Percentiles rank a stretch among this genome's conserved stretches.
Conservation (phyloP, 106 monocot genomes). For the Triglochin maritima region DNA sequence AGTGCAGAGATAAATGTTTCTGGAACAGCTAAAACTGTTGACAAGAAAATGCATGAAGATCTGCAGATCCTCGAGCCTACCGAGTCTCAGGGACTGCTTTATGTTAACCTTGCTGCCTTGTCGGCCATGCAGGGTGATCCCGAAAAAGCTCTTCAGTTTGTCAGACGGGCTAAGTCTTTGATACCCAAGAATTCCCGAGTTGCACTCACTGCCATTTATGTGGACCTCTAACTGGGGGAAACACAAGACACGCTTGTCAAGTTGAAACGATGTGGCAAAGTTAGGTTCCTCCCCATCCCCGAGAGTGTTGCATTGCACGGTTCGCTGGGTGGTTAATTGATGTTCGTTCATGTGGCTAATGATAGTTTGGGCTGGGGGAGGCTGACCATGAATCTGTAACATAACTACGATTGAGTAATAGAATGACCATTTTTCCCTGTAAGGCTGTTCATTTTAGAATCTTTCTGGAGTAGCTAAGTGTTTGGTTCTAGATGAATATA, state of each 20-base stretch:
- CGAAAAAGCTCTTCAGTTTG: constrained; percentile 44
- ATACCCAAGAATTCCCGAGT: constrained; percentile 51
- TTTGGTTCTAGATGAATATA: no score
- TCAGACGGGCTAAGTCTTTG: constrained; percentile 24
- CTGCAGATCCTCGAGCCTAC: constrained; percentile 23
- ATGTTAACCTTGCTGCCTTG: constrained; percentile 39
- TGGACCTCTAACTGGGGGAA: constrained; percentile 8
- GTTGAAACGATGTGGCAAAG: constrained; percentile 8
- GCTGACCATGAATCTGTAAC: constrained; percentile 30
- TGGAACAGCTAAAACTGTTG: neutral
- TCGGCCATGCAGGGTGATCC: constrained; percentile 48
- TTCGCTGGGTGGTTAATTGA: constrained; percentile 12
- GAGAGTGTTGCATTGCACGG: constrained; percentile 11
- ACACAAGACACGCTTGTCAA: constrained; percentile 23
- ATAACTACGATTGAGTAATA: constrained; percentile 19
- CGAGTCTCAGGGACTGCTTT: constrained; percentile 47
- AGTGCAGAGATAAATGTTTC: constrained; percentile 36
- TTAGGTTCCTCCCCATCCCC: constrained; percentile 11
- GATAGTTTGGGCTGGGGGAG: constrained; percentile 5
- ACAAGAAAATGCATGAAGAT: neutral
- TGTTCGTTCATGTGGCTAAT: constrained; percentile 1
- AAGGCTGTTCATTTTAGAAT: no score
- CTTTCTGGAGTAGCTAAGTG: no score
- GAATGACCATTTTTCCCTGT: constrained; percentile 29
- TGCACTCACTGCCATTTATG: constrained; percentile 21